A percentile compares a stretch with the other conserved stretches of the same genome.
Conservation (phyloP, 1,139 yeast genomes). For the Pichia sp. region DNA sequence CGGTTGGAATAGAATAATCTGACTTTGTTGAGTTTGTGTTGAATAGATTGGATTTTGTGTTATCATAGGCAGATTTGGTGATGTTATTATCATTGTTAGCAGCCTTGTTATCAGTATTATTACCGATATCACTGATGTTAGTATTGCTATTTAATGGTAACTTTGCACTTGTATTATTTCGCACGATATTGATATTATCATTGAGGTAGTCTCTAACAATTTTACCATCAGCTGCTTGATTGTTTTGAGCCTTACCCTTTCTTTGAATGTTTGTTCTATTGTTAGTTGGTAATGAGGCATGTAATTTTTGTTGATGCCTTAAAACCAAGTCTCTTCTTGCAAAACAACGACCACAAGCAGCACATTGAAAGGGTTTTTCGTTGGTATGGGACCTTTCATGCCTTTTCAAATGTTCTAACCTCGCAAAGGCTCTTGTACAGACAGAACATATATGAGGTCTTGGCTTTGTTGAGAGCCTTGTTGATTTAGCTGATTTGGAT, state of each 20-base stretch:
- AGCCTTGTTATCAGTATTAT: neutral
- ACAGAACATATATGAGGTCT: conserved; percentile 85
- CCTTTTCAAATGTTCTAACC: conserved; percentile 87
- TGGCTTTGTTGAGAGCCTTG: conserved; percentile 71
- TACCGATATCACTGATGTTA: neutral
- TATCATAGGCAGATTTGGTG: neutral
- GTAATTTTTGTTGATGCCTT: conserved; percentile 91
- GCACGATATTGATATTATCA: conserved; percentile 32
- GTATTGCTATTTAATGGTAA: conserved; percentile 18
- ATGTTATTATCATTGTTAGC: neutral
- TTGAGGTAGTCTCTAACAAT: conserved; percentile 29
- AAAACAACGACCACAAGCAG: conserved; percentile 93
- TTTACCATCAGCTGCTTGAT: conserved; percentile 29
- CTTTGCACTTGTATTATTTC: conserved; percentile 30
- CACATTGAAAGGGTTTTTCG: conserved; percentile 94
- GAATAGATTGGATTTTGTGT: neutral
- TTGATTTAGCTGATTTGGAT: conserved; percentile 30
- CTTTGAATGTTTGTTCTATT: conserved; percentile 26
- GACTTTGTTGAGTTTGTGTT: neutral
- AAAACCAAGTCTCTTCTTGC: conserved; percentile 86
- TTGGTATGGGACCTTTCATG: conserved; percentile 95
- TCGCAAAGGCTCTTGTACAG: conserved; percentile 93
- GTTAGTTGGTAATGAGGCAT: conserved; percentile 47
- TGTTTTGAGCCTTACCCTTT: conserved; percentile 30
- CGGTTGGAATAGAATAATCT: conserved; percentile 3